Percentiles rank a stretch among this genome's conserved stretches.
phyloP scores from a whole-genome alignment of 106 monocot species.

The Posidonia australis region DNA sequence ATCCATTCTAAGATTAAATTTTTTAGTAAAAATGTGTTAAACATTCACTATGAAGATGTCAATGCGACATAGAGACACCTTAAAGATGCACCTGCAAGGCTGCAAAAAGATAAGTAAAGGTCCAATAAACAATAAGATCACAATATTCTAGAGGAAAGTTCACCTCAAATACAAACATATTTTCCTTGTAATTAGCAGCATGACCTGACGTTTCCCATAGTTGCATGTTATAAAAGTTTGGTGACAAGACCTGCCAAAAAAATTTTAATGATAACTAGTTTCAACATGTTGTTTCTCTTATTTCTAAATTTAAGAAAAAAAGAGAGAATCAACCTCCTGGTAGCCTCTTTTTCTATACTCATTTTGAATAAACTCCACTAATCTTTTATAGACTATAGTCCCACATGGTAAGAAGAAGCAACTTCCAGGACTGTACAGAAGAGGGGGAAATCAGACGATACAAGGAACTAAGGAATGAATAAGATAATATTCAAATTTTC shows the following conservation, averaged over 20 bases:
- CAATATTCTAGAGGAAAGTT: neutral
- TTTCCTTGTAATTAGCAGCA: slow-evolving; percentile 98
- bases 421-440: slow-evolving; percentile 72
- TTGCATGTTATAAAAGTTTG: slow-evolving; percentile 99
- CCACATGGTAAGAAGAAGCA: slow-evolving; percentile 93
- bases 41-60: no score
- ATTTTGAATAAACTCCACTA: slow-evolving; percentile 67
- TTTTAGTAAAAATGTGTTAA: no score
- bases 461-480: neutral
- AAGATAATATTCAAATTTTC: slow-evolving; percentile 8
- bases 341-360: slow-evolving; percentile 90
- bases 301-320: neutral
- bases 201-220: slow-evolving; percentile 99
- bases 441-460: slow-evolving; percentile 1
- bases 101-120: neutral
- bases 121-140: neutral
- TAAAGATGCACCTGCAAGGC: neutral
- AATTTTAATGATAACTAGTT: neutral
- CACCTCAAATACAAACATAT: slow-evolving; percentile 98
- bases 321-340: slow-evolving; percentile 51
- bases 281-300: neutral
- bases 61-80: no score
- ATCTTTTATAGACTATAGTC: slow-evolving; percentile 80
- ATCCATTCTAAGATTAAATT: no score
- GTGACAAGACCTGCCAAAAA: slow-evolving; percentile 56